These are phyloP conservation scores for Hymenoscyphus albidus DNA, from an alignment of 2,329 filamentous ascomycete genomes.

Conservation along the genomic window DNA sequence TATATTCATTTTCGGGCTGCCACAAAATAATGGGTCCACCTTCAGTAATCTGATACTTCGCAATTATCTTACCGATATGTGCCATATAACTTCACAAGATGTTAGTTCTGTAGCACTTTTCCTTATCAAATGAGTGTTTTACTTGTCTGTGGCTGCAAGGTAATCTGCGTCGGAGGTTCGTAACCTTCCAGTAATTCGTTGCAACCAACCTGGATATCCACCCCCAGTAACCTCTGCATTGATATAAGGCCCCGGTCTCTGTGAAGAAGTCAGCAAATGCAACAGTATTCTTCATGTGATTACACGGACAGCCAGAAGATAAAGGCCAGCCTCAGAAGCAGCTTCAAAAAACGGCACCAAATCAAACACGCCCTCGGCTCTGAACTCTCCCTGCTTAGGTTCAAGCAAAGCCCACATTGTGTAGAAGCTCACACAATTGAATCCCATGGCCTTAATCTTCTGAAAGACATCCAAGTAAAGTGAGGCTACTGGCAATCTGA, in stretches of 20 bases:
- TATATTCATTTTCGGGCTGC: constrained; percentile 82
- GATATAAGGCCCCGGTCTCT: constrained; percentile 39
- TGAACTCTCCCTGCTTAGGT: constrained; percentile 64
- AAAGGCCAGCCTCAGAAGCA: constrained; percentile 66
- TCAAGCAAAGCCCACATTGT: constrained; percentile 72
- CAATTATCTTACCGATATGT: constrained; percentile 62
- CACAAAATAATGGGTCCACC: constrained; percentile 75
- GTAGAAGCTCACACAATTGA: constrained; percentile 74
- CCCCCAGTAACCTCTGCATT: constrained; percentile 64
- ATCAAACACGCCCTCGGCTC: constrained; percentile 66
- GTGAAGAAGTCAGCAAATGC: not conserved
- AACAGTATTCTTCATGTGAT: not conserved
- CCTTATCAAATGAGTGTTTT: not conserved
- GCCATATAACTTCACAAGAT: constrained; percentile 38
- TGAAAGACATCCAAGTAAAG: constrained; percentile 70
- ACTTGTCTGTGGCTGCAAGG: constrained; percentile 60
- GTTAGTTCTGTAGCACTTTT: not conserved
- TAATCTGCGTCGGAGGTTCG: constrained; percentile 60
- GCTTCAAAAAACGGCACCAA: constrained; percentile 71
- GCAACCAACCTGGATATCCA: constrained; percentile 77
- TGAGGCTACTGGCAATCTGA: constrained; percentile 50
- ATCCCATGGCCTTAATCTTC: constrained; percentile 75
- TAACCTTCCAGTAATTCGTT: constrained; percentile 60
- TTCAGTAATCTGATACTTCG: constrained; percentile 75
- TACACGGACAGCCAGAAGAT: constrained; percentile 53